Evolutionary conservation across 768 basidiomycete species (phyloP).

Genomic region (Chalciporus piperatus): DNA sequence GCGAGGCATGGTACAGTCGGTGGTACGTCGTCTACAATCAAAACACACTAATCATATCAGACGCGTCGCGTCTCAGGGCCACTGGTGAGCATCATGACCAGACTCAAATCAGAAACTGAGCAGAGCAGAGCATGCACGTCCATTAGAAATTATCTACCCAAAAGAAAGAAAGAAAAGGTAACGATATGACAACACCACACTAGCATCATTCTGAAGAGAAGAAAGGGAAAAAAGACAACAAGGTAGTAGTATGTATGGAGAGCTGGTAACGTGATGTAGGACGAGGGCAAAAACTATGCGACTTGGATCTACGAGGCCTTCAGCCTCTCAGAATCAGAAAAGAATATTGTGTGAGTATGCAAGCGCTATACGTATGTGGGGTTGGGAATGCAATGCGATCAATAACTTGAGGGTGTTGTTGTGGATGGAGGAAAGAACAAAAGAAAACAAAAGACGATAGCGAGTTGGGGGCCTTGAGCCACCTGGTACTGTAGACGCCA

Average conservation of each 20-base stretch:
- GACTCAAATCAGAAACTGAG: no score
- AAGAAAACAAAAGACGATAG: constrained; percentile 12
- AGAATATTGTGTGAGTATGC: constrained; percentile 25
- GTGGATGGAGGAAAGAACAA: background rate
- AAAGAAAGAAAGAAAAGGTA: constrained; percentile 6
- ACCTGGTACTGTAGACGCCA: constrained; percentile 15
- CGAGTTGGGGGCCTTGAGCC: constrained; percentile 30
- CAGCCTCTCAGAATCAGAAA: constrained; percentile 16
- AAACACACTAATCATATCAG: background rate
- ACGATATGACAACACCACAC: background rate
- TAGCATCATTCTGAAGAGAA: background rate
- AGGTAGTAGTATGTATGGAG: constrained; percentile 19
- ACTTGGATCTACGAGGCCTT: constrained; percentile 32
- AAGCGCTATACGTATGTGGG: constrained; percentile 16
- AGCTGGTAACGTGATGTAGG: constrained; percentile 16
- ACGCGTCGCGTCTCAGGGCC: constrained; percentile 10
- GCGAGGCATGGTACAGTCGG: constrained; percentile 56
- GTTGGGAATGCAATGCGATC: constrained; percentile 13
- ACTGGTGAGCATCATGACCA: background rate
- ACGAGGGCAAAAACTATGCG: constrained; percentile 11
- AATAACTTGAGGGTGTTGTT: constrained; percentile 1
- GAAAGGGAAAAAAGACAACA: constrained; percentile 16
- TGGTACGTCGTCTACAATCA: constrained; percentile 2
- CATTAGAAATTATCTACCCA: constrained; percentile 15
- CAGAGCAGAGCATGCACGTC: constrained; percentile 20